Evolutionary conservation across 2,329 filamentous ascomycete genomes (phyloP), one percentile per base, ranked within the genome.

Genomic region (Tolypocladium album): DNA sequence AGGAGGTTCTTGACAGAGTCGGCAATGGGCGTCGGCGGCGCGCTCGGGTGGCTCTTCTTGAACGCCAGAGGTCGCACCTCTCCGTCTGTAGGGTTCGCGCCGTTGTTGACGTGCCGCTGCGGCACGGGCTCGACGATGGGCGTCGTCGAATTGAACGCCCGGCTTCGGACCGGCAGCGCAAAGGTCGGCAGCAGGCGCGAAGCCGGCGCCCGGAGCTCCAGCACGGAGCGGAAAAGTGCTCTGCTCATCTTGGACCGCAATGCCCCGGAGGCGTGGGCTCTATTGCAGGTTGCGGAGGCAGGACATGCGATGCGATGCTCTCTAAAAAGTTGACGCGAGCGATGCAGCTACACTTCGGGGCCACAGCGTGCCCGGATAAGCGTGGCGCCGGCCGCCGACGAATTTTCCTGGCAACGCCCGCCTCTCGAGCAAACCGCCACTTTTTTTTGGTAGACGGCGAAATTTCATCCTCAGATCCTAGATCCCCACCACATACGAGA

Each of bases 1-100:
- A 92, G 83, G 56, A 91, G 81, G 50, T 73, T 73, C 64, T 77
- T 78, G 63, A 89, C 79, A 1, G 82, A 83, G 57, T 82, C 74
- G 62, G 81, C 78, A 63, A 88, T 74, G 57, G 71, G 75, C 55
- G 66, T 68, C 52, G 70, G 73, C 43, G 71, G 72, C 38, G 69
- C 61, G 0, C 34, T 38, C 0, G 74, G 73, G 60, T 76, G 74
- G 62, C 73, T 75, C 68, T 75, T 75, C 67, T 75, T 76, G 59
- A 74, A 70, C 50, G 74, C 74, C 20, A 74, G 61, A 6, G 74
- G 74, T 0, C 74, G 72, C 38, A 68, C 61, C 53, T 72, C 66
- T 56, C 58, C 58, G 13, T 55, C 66, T 36, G 72, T 72, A 11
- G 74, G 74, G 59, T 76, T 76, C 66, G 70, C 60, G 58, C 72